These are phyloP conservation scores for Cercospora beticola DNA, from an alignment of 2,329 filamentous ascomycete genomes.

Conservation along the genomic window DNA sequence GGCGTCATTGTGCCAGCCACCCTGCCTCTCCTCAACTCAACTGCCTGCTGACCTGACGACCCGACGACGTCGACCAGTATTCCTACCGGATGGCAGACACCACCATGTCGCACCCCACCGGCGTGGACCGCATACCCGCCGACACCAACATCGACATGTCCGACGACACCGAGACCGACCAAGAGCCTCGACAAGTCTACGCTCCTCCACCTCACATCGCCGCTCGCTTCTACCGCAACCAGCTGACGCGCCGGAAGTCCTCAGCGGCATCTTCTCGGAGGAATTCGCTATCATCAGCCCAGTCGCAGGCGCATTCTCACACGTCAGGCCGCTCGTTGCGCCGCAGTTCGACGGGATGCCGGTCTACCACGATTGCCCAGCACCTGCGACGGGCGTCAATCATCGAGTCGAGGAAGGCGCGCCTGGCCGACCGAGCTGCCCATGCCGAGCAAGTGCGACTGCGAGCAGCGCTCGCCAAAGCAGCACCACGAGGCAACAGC, in stretches of 20 bases:
- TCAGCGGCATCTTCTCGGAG: slow-evolving; percentile 76
- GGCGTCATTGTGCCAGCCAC: slow-evolving; percentile 7
- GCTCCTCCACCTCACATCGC: slow-evolving; percentile 74
- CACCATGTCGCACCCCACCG: slow-evolving; percentile 13
- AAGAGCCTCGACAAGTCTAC: slow-evolving; percentile 41
- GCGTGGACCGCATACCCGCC: not conserved
- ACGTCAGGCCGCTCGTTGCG: slow-evolving; percentile 61
- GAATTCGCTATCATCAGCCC: slow-evolving; percentile 75
- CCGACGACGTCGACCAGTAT: not conserved
- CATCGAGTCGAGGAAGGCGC: slow-evolving; percentile 75
- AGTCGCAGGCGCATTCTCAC: slow-evolving; percentile 62
- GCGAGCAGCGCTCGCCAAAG: slow-evolving; percentile 71
- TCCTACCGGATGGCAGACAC: slow-evolving; percentile 9
- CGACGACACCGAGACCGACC: slow-evolving; percentile 22
- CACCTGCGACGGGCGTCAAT: slow-evolving; percentile 78
- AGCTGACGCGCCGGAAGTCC: slow-evolving; percentile 66
- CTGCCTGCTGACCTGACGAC: slow-evolving; percentile 2
- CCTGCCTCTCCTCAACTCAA: not conserved
- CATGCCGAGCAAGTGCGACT: slow-evolving; percentile 81
- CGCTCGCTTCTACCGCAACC: slow-evolving; percentile 67
- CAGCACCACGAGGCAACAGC: slow-evolving; percentile 58
- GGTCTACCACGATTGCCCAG: slow-evolving; percentile 76
- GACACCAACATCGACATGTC: slow-evolving; percentile 12
- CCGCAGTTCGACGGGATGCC: slow-evolving; percentile 43
- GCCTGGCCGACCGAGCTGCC: slow-evolving; percentile 74